Evolutionary conservation across 2,329 filamentous ascomycete genomes (phyloP).

Genomic region (Xylariaceae sp.): DNA sequence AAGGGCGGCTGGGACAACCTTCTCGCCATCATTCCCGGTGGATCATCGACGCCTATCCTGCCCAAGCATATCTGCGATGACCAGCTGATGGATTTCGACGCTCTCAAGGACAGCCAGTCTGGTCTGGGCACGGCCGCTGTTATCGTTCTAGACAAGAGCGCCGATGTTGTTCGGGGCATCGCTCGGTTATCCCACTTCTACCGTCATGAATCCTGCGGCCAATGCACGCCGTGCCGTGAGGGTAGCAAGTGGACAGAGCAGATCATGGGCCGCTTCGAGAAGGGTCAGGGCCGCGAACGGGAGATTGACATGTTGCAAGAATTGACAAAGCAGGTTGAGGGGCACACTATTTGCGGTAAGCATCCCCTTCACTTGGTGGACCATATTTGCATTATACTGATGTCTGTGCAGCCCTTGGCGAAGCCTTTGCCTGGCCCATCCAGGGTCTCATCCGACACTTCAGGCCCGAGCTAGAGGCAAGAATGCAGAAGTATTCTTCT

Average conservation of each 20-base stretch:
- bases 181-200: conserved; percentile 93
- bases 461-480: conserved; percentile 87
- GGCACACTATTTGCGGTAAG: conserved; percentile 94
- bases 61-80: conserved; percentile 88
- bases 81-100: conserved; percentile 98
- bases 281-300: conserved; percentile 78
- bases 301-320: conserved; percentile 99
- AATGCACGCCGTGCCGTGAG: conserved; percentile 99
- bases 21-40: conserved; percentile 89
- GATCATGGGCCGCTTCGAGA: conserved; percentile 96
- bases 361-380: conserved; percentile 20
- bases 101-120: conserved; percentile 94
- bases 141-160: conserved; percentile 98
- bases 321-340: conserved; percentile 98
- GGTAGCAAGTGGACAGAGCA: conserved; percentile 99
- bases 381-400: conserved; percentile 28
- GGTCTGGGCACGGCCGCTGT: conserved; percentile 96
- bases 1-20: conserved; percentile 97
- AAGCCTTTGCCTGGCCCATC: conserved; percentile 97
- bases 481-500: conserved; percentile 76
- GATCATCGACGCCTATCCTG: conserved; percentile 92
- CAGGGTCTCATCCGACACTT: conserved; percentile 98
- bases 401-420: conserved; percentile 65
- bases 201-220: conserved; percentile 95
- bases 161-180: conserved; percentile 92